Evolutionary conservation across 2,329 filamentous ascomycete species (phyloP).

Genomic region (Pseudogymnoascus sp.): DNA sequence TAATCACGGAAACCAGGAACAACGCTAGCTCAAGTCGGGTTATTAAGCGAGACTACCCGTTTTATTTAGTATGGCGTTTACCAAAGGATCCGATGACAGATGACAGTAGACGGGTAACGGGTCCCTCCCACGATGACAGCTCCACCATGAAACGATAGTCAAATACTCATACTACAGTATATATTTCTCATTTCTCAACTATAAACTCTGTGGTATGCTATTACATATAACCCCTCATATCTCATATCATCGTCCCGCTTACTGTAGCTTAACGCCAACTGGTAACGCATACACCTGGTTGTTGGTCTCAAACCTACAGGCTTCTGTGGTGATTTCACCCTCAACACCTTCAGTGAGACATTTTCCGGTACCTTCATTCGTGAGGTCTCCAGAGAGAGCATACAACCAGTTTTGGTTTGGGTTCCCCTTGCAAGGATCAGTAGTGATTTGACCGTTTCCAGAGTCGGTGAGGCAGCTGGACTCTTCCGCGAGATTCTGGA

Average conservation of each 20-base stretch:
- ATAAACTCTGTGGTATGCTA: not conserved
- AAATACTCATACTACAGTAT: not conserved
- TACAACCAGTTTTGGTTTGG: constrained; percentile 35
- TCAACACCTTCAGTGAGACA: constrained; percentile 33
- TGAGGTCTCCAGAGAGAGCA: constrained; percentile 35
- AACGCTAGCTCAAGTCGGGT: not conserved
- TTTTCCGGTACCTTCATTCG: constrained; percentile 25
- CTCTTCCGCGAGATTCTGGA: constrained; percentile 31
- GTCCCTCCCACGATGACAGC: not conserved
- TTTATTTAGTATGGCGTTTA: not conserved
- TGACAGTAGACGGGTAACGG: too few species aligned
- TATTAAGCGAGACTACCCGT: not conserved
- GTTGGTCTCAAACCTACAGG: constrained; percentile 33
- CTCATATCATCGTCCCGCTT: not conserved
- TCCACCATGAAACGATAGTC: not conserved
- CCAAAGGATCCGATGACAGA: not conserved
- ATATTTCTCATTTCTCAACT: not conserved
- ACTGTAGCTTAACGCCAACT: constrained; percentile 25
- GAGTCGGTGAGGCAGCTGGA: constrained; percentile 3
- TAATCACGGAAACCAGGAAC: not conserved
- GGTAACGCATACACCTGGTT: constrained; percentile 40
- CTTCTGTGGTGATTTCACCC: constrained; percentile 20
- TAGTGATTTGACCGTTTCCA: constrained; percentile 27
- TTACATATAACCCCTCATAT: not conserved
- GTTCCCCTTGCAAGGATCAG: constrained; percentile 16